Base-by-base conservation (phyloP, 495 filamentous ascomycete genomes). In the Podospora didyma region DNA sequence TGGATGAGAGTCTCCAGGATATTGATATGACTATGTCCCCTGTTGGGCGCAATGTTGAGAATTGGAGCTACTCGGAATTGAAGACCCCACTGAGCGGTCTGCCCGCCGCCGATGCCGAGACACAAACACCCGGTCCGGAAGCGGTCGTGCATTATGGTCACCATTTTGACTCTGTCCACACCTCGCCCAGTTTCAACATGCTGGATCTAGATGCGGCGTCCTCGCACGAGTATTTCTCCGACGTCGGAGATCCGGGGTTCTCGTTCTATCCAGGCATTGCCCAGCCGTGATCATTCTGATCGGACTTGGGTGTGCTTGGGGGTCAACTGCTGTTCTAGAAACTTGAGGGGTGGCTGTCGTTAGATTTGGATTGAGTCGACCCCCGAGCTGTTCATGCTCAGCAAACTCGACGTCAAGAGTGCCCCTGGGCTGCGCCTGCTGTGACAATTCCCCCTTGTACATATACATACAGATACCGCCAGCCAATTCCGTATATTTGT, bases 1-100 rank as follows among this genome's bases (percentile, higher is more conserved):
- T 67, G 62, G 64, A 67, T 31, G 64, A 67, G 22, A 67, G 61
- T 39, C 57, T 67, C 28, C 59, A 63, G 47, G 61, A 67, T 20
- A 63, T 67, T 31, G 61, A 67, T 24, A 62, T 67, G 62, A 61
- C 59, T 16, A 24, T 35, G 14, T 61, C 59, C 19, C 59, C 59
- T 0, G 58, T 60, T 11, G 58, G 58, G 3, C 49, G 58, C 23
- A 35, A 39, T 12, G 17, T 12, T 7, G 51, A 10, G 14, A 39
- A 12, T 20, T 24, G 11, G 24, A 42, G 17, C 19, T 11, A 23
- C 39, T 22, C 37, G n/a, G 17, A 52, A 17, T n/a, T 6, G 17
- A 34, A 23, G 19, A 0, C 16, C 22, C 37, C 52, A 20, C 46
- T 23, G 14, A 35, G 14, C n/a, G 23, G 22, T 7, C 20, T 37